Evolutionary conservation across 176 grass and related monocot genomes (phyloP), one percentile per base, ranked within the genome.

Genomic region (Oryza meyeriana): DNA sequence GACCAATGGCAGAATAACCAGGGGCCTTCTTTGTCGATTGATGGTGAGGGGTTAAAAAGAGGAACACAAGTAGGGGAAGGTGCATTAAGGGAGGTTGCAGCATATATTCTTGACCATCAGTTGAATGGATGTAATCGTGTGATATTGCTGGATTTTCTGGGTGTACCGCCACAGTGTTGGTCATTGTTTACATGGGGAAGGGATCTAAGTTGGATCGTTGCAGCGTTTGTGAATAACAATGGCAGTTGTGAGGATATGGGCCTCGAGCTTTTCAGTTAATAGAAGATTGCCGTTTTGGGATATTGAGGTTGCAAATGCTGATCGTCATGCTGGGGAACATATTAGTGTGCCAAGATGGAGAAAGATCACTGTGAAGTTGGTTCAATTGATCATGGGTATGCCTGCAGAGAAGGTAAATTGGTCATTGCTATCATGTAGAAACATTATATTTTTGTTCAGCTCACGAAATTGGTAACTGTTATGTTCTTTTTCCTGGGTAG

Each of bases 361-460:
- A 69, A 69, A 66, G 78, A 71, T 52, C 13, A 32, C 13, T 7
- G 1, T 52, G 17, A 48, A 79, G 63, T 36, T 89, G 62, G 39
- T 89, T 65, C 90, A 20, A 89, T 92, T 77, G 90, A 92, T 67
- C 90, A 89, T 79, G 83, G 90, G 35, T 89, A 92, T 92, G 90
- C 86, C 71, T 92, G 58, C 90, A 47, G 79, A 89, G 31, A 86
- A 66, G 81, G 80, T 40, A 81, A n/a, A n/a, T 8, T n/a, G 20
- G 20, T 22, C 50, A 22, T 20, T 57, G 50, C 16, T 48, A 18
- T 57, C 2, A 7, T 57, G 50, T 57, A 3, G n/a, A 48, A 17
- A 3, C 14, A 17, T 18, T 18, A 5, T 57, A 18, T 50, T 50
- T 5, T 18, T 48, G 42, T 45, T 45, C 12, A 47, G n/a, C 44